phyloP scores from a whole-genome alignment of 129 eudicot species.

The Saussurea involucrata region DNA sequence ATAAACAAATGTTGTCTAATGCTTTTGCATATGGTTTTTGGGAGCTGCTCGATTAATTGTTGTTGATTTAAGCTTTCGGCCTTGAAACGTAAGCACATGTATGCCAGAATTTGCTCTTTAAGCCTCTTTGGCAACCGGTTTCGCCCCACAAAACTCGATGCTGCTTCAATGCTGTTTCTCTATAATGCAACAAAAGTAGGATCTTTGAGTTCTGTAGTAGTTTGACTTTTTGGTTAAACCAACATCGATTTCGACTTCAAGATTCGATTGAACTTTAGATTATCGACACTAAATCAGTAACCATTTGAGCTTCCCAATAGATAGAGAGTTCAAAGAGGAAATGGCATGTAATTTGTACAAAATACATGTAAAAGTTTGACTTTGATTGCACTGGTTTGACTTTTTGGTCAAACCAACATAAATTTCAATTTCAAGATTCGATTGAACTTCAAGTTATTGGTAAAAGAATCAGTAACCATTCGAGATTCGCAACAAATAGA shows the following conservation, averaged over 20 bases:
- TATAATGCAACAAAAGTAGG: constrained; percentile 23
- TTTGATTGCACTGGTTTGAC: neutral
- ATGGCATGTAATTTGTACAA: neutral
- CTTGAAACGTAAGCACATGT: constrained; percentile 89
- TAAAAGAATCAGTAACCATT: neutral
- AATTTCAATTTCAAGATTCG: neutral
- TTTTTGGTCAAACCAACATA: neutral
- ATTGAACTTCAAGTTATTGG: neutral
- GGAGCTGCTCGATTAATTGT: constrained; percentile 81
- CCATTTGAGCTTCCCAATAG: neutral
- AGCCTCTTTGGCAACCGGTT: constrained; percentile 76
- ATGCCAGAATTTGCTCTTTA: constrained; percentile 78
- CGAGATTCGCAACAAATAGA: neutral
- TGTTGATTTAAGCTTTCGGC: constrained; percentile 93
- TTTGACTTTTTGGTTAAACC: constrained; percentile 18
- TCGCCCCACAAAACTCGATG: constrained; percentile 84
- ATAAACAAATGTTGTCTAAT: constrained; percentile 78
- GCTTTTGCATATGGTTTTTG: constrained; percentile 75
- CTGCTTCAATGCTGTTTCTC: constrained; percentile 95
- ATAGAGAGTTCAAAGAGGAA: neutral
- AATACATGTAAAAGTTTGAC: neutral
- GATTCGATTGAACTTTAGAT: neutral
- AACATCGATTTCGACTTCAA: neutral
- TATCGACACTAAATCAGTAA: neutral
- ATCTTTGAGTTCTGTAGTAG: neutral